Percentiles rank a stretch among this genome's conserved stretches.
Conservation (phyloP, 2,329 filamentous ascomycete genomes). For the Talaromyces sp. region DNA sequence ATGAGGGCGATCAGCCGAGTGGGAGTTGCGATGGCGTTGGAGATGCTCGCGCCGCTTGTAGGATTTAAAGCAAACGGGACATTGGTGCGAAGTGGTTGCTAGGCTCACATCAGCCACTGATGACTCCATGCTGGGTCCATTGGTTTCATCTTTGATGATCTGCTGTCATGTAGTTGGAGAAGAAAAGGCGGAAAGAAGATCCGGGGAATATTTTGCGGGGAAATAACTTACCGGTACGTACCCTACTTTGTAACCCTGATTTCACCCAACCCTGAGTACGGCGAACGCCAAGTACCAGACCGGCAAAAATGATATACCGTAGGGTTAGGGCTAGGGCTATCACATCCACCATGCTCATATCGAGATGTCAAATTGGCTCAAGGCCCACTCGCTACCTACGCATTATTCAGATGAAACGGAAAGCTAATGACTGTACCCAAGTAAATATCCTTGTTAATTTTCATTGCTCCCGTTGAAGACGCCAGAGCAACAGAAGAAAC, state of each 20-base stretch:
- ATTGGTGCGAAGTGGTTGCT: not conserved
- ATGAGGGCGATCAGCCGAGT: not conserved
- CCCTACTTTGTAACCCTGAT: not conserved
- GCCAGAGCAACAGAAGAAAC: not conserved
- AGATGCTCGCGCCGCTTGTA: not conserved
- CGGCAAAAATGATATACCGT: too few species aligned
- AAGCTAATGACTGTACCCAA: too few species aligned
- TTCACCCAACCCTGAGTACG: not conserved
- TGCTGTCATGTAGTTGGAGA: not conserved
- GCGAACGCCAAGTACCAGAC: not conserved
- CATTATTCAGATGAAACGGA: too few species aligned
- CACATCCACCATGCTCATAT: too few species aligned
- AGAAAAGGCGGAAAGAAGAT: not conserved
- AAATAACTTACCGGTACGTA: not conserved
- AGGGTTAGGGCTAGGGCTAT: too few species aligned
- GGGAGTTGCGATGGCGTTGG: not conserved
- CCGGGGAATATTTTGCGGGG: not conserved
- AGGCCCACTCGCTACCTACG: too few species aligned
- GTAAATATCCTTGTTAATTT: not conserved
- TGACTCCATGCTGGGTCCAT: not conserved
- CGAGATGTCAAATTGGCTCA: too few species aligned
- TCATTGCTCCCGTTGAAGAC: not conserved
- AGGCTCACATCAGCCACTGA: not conserved
- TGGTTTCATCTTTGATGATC: not conserved
- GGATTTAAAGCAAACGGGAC: not conserved